These are phyloP conservation scores for Ogataea salicorniae DNA, from an alignment of 805 yeast species.

Conservation along the genomic window DNA sequence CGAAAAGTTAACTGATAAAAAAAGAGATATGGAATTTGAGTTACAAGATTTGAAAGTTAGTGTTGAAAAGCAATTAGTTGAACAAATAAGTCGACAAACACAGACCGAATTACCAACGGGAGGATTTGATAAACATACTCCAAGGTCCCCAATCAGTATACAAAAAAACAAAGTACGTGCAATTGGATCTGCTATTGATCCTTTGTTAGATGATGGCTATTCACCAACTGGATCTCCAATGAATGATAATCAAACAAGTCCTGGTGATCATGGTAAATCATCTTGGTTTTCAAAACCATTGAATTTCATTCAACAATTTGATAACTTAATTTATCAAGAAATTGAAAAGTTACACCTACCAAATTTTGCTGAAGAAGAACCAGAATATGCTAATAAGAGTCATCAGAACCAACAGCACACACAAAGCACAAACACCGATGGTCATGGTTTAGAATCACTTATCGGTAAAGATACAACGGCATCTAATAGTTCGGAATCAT, in stretches of 20 bases:
- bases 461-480: background rate
- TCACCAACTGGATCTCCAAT: conserved; percentile 9
- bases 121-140: conserved; percentile 12
- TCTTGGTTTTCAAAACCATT: conserved; percentile 47
- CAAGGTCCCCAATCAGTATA: conserved; percentile 18
- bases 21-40: conserved; percentile 42
- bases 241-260: conserved; percentile 1
- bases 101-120: background rate
- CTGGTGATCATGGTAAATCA: conserved; percentile 27
- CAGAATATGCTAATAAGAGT: background rate
- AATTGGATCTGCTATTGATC: conserved; percentile 16
- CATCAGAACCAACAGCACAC: background rate
- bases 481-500: conserved; percentile 13
- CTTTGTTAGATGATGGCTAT: conserved; percentile 16
- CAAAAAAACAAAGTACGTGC: conserved; percentile 12
- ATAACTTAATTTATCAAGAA: conserved; percentile 59
- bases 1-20: conserved; percentile 36
- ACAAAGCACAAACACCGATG: background rate
- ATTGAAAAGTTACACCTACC: conserved; percentile 48
- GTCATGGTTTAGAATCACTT: no score
- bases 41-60: conserved; percentile 44
- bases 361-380: conserved; percentile 20
- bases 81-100: conserved; percentile 30
- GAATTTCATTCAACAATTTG: conserved; percentile 60
- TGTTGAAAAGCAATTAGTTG: conserved; percentile 42